Evolutionary conservation across 768 basidiomycete genomes (phyloP).

Genomic region (Auriculariales sp.): DNA sequence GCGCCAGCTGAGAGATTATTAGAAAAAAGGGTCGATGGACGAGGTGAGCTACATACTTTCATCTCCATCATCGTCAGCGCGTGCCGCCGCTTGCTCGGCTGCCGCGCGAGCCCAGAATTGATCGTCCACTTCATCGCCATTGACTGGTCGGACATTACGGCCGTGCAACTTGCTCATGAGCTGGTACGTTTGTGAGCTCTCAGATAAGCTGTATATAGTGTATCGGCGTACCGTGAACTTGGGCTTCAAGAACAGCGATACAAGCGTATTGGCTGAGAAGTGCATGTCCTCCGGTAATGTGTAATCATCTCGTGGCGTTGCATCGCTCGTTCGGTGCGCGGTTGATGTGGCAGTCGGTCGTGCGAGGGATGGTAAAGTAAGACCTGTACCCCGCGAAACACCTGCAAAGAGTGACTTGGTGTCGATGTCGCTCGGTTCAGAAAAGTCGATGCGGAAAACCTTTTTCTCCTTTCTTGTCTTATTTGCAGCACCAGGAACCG

Average conservation of each 20-base stretch:
- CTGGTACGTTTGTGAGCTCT: neutral
- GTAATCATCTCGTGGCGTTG: slow-evolving; percentile 43
- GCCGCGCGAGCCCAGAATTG: slow-evolving; percentile 96
- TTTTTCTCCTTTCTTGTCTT: slow-evolving; percentile 94
- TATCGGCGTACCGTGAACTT: slow-evolving; percentile 78
- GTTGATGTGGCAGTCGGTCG: slow-evolving; percentile 11
- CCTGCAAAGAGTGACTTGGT: slow-evolving; percentile 65
- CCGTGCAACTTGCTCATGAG: slow-evolving; percentile 59
- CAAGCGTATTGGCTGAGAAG: slow-evolving; percentile 79
- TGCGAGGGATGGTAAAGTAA: slow-evolving; percentile 44
- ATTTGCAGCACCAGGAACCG: too few relatives aligned
- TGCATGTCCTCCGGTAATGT: slow-evolving; percentile 94
- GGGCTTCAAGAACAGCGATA: slow-evolving; percentile 90
- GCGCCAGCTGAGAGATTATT: slow-evolving; percentile 19
- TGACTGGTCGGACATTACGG: slow-evolving; percentile 40
- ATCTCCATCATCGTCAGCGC: slow-evolving; percentile 39
- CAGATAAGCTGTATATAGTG: slow-evolving; percentile 2
- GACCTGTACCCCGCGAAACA: slow-evolving; percentile 53
- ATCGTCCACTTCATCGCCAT: slow-evolving; percentile 81
- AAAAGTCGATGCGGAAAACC: slow-evolving; percentile 72
- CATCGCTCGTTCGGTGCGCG: slow-evolving; percentile 23
- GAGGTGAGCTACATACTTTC: slow-evolving; percentile 32
- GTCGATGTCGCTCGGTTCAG: slow-evolving; percentile 41
- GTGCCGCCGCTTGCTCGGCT: slow-evolving; percentile 57
- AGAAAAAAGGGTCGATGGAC: slow-evolving; percentile 8